phyloP scores from a whole-genome alignment of 1,139 yeast species.

The Kluyveromyces sp. region DNA sequence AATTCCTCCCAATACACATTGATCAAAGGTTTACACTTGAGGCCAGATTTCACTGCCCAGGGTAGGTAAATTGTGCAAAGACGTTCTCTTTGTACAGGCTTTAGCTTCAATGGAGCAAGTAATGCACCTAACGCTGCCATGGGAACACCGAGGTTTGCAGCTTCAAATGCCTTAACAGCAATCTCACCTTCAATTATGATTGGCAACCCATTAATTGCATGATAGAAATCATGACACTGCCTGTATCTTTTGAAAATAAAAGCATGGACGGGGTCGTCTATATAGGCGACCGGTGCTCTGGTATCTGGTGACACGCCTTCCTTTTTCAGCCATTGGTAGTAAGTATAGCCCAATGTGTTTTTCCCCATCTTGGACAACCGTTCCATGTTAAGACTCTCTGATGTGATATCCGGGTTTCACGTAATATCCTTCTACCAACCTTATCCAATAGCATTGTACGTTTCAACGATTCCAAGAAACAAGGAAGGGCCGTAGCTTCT shows the following conservation, averaged over 20 bases:
- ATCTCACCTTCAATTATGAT: conserved; percentile 93
- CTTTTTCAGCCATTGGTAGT: conserved; percentile 70
- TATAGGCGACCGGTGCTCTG: conserved; percentile 75
- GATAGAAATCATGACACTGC: conserved; percentile 96
- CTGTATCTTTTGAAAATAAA: conserved; percentile 87
- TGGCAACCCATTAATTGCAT: conserved; percentile 84
- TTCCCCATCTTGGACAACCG: conserved; percentile 53
- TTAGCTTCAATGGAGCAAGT: conserved; percentile 74
- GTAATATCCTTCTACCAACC: conserved; percentile 67
- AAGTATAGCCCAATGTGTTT: conserved; percentile 72
- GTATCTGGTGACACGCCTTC: conserved; percentile 95
- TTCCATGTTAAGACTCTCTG: conserved; percentile 58
- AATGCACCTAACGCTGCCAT: conserved; percentile 92
- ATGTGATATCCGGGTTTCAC: conserved; percentile 81
- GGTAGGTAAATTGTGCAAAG: conserved; percentile 66
- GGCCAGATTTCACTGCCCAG: conserved; percentile 78
- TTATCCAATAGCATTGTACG: conserved; percentile 67
- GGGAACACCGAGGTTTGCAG: conserved; percentile 86
- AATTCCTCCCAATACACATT: conserved; percentile 92
- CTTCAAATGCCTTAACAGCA: conserved; percentile 87
- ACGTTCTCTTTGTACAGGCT: conserved; percentile 38
- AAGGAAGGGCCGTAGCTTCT: conserved; percentile 77
- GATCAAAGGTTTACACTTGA: conserved; percentile 65
- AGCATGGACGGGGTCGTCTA: conserved; percentile 86
- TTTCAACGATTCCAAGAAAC: conserved; percentile 55